These are phyloP conservation scores for Mycena indigotica DNA, from an alignment of 768 basidiomycete species.

Conservation along the genomic window DNA sequence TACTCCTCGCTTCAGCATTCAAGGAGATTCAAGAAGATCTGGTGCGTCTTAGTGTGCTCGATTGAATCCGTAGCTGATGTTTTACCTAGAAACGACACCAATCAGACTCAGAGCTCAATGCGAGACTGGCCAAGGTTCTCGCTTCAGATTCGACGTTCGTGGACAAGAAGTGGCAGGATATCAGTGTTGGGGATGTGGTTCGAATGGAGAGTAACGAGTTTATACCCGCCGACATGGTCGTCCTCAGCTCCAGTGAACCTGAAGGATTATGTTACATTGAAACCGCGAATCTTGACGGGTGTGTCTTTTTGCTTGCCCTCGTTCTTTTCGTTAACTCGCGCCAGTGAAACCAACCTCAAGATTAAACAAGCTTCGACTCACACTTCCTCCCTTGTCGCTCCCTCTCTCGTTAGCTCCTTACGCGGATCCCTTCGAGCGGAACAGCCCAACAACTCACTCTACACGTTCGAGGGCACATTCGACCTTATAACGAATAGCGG, in stretches of 20 bases:
- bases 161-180: constrained; percentile 83
- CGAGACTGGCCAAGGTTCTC: constrained; percentile 78
- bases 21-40: constrained; percentile 96
- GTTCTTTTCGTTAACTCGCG: constrained; percentile 3
- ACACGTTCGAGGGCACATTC: constrained; percentile 89
- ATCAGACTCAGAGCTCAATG: constrained; percentile 90
- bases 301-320: constrained; percentile 22
- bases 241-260: constrained; percentile 89
- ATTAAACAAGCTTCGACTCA: constrained; percentile 94
- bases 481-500: constrained; percentile 61
- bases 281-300: constrained; percentile 98
- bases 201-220: constrained; percentile 90
- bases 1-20: constrained; percentile 90
- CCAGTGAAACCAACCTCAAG: constrained; percentile 95
- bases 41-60: constrained; percentile 46
- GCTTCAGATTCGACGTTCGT: constrained; percentile 63
- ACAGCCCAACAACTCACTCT: constrained; percentile 96
- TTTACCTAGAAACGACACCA: constrained; percentile 86
- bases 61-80: constrained; percentile 10
- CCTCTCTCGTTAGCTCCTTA: constrained; percentile 69
- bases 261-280: constrained; percentile 98
- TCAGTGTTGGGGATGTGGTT: constrained; percentile 89
- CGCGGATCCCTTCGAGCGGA: constrained; percentile 89
- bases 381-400: constrained; percentile 77
- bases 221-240: constrained; percentile 91